Percentiles rank a stretch among this genome's conserved stretches.
phyloP scores from a whole-genome alignment of 2,329 filamentous ascomycete species.

The Colletotrichum sp. region DNA sequence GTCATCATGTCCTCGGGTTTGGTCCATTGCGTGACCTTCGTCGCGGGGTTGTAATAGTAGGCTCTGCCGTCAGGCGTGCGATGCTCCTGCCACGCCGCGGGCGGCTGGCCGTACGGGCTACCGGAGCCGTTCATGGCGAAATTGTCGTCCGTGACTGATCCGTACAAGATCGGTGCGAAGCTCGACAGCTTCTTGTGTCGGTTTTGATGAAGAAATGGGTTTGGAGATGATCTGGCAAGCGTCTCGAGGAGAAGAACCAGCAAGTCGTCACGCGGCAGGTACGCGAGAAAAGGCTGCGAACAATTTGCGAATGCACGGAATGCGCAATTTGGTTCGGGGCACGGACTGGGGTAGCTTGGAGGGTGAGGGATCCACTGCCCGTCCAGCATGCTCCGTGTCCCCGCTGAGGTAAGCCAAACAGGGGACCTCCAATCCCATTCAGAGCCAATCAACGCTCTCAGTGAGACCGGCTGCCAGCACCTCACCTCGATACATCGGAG shows the following conservation, averaged over 20 bases:
- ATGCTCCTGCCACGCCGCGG: constrained; percentile 77
- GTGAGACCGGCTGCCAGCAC: not conserved
- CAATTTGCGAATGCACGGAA: constrained; percentile 6
- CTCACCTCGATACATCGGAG: not conserved
- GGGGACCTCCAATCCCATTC: not conserved
- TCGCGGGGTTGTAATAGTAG: constrained; percentile 90
- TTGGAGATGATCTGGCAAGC: not conserved
- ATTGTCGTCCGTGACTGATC: not conserved
- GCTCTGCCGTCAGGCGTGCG: constrained; percentile 80
- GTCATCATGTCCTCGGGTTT: constrained; percentile 92
- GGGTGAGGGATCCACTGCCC: not conserved
- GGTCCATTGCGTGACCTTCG: constrained; percentile 90
- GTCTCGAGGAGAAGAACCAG: not conserved
- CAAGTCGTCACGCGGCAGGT: not conserved
- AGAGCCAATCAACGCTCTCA: not conserved
- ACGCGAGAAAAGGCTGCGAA: constrained; percentile 11
- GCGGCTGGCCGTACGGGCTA: constrained; percentile 52
- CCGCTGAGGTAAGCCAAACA: constrained; percentile 3
- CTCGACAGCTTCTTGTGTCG: not conserved
- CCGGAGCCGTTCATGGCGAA: constrained; percentile 63
- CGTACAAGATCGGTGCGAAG: not conserved
- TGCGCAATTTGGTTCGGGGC: constrained; percentile 7
- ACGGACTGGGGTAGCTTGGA: constrained; percentile 7
- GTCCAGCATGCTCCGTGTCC: not conserved
- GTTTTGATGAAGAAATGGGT: not conserved